Conservation (phyloP, 2,329 filamentous ascomycete species). For the Phialophora verrucosa region DNA sequence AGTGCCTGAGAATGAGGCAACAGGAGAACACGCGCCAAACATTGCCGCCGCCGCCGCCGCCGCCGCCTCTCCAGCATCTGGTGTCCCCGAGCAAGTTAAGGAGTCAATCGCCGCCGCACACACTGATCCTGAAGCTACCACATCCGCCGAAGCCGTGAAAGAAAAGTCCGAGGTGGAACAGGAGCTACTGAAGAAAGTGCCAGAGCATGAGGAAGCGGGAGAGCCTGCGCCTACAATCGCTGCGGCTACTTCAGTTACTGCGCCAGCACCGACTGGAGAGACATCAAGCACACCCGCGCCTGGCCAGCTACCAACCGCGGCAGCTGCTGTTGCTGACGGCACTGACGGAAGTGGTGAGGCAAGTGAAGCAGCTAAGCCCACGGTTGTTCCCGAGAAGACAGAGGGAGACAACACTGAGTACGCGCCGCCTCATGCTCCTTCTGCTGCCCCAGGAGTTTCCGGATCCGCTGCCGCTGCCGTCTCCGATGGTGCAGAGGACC, state of each 20-base stretch:
- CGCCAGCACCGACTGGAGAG: slow-evolving; percentile 40
- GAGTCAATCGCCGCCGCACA: slow-evolving; percentile 59
- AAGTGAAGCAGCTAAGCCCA: slow-evolving; percentile 16
- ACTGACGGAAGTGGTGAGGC: slow-evolving; percentile 22
- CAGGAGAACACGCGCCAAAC: slow-evolving; percentile 49
- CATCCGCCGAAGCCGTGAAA: slow-evolving; percentile 69
- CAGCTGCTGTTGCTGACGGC: slow-evolving; percentile 34
- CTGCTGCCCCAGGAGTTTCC: slow-evolving; percentile 10
- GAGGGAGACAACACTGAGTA: slow-evolving; percentile 37
- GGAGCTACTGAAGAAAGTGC: slow-evolving; percentile 67
- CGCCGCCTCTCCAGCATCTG: slow-evolving; percentile 42
- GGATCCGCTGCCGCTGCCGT: slow-evolving; percentile 30
- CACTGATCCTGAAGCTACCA: slow-evolving; percentile 71
- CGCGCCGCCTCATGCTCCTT: slow-evolving; percentile 28
- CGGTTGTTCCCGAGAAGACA: slow-evolving; percentile 29
- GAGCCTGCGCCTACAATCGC: slow-evolving; percentile 50
- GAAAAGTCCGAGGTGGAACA: slow-evolving; percentile 78
- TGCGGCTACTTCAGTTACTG: slow-evolving; percentile 48
- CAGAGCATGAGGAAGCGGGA: slow-evolving; percentile 46
- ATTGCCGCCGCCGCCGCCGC: slow-evolving; percentile 49
- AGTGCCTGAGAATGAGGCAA: slow-evolving; percentile 45
- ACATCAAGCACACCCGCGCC: slow-evolving; percentile 11
- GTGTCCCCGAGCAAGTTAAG: slow-evolving; percentile 41
- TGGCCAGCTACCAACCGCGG: slow-evolving; percentile 28
- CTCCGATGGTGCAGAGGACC: slow-evolving; percentile 38